These are phyloP conservation scores for Theileria annulata DNA, from an alignment of 169 alveolate species.

Conservation along the genomic window DNA sequence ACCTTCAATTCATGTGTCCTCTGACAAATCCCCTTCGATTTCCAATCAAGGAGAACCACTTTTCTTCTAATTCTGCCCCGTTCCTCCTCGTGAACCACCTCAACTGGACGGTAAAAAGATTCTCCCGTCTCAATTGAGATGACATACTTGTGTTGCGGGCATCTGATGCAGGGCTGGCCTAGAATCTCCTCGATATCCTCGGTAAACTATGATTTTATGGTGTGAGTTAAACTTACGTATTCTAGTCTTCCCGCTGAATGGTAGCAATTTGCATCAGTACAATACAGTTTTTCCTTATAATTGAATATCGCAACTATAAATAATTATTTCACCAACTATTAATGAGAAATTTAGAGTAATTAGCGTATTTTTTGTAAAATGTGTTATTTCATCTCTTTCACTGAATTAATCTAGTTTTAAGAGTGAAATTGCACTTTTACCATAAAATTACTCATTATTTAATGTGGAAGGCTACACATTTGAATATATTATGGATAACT, in stretches of 20 bases:
- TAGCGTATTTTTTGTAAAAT: too few relatives aligned
- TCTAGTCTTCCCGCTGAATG: constrained; percentile 75
- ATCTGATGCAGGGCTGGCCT: constrained; percentile 75
- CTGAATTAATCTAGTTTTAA: too few relatives aligned
- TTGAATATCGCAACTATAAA: constrained; percentile 66
- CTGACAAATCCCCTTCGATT: constrained; percentile 63
- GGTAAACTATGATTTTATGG: constrained; percentile 18
- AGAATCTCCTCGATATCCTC: constrained; percentile 69
- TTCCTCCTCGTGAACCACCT: constrained; percentile 15
- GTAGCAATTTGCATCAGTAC: constrained; percentile 77
- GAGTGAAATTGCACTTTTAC: too few relatives aligned
- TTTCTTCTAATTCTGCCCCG: background rate
- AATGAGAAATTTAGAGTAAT: background rate
- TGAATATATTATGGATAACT: too few relatives aligned
- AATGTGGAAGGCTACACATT: too few relatives aligned
- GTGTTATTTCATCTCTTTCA: too few relatives aligned
- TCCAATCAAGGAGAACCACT: constrained; percentile 34
- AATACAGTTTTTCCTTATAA: constrained; percentile 54
- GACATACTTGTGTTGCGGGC: constrained; percentile 71
- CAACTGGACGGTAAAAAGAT: constrained; percentile 68
- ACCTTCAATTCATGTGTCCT: constrained; percentile 44
- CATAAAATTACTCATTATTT: too few relatives aligned
- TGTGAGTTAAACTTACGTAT: constrained; percentile 19
- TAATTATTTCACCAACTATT: background rate
- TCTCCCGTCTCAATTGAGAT: constrained; percentile 71